phyloP scores from a whole-genome alignment of 805 yeast species.

The Metschnikowia gelsemii region DNA sequence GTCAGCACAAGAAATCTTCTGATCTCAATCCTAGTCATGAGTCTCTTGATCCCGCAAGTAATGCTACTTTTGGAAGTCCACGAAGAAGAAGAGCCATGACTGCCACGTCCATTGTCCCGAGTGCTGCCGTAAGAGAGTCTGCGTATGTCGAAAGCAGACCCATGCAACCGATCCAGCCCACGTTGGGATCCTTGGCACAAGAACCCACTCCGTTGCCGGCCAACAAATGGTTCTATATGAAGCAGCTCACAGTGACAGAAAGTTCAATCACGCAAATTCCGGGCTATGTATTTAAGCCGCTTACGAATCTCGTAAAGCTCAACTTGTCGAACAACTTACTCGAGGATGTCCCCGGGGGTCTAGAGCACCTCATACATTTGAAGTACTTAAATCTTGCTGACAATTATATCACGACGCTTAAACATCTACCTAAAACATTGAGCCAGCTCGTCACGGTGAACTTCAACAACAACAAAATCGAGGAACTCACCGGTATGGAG shows the following conservation, averaged over 20 bases:
- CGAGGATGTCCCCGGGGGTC: slow-evolving; percentile 51
- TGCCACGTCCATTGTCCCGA: slow-evolving; percentile 7
- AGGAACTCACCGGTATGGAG: slow-evolving; percentile 46
- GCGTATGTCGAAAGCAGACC: neutral
- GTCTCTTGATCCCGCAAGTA: neutral
- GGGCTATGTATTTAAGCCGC: slow-evolving; percentile 38
- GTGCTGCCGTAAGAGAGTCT: neutral
- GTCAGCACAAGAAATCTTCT: slow-evolving; percentile 22
- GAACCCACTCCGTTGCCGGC: slow-evolving; percentile 32
- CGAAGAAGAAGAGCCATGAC: slow-evolving; percentile 19
- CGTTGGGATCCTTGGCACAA: neutral
- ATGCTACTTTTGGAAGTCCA: neutral
- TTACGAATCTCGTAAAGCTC: slow-evolving; percentile 42
- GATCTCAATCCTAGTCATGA: slow-evolving; percentile 1
- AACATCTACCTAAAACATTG: slow-evolving; percentile 36
- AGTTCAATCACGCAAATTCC: slow-evolving; percentile 40
- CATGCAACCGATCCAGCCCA: neutral
- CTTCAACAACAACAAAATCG: slow-evolving; percentile 49
- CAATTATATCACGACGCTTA: slow-evolving; percentile 37
- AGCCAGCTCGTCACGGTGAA: slow-evolving; percentile 45
- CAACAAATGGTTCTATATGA: slow-evolving; percentile 39
- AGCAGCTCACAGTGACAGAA: slow-evolving; percentile 42
- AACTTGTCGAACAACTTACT: slow-evolving; percentile 57
- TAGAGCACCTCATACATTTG: slow-evolving; percentile 46
- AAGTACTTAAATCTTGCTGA: slow-evolving; percentile 48